phyloP scores from a whole-genome alignment of 257 asterid species.

The Euphrasia confusa region DNA sequence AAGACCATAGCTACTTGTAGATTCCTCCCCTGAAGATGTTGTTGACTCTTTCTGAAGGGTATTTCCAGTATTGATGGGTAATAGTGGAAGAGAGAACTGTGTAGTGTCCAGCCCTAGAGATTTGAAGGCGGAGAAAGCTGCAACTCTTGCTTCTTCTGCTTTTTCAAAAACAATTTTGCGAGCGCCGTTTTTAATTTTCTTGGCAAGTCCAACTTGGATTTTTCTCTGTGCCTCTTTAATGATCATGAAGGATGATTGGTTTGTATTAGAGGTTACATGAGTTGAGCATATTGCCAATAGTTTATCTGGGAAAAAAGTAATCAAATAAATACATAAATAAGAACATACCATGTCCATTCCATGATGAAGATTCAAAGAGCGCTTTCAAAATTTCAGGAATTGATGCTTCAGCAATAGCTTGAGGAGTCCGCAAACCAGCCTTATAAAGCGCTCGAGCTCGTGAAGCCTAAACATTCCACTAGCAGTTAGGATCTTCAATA shows the following conservation, averaged over 20 bases:
- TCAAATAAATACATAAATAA: background rate
- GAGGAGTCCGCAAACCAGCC: conserved; percentile 94
- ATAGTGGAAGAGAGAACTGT: conserved; percentile 51
- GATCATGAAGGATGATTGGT: conserved; percentile 21
- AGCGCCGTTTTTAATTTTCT: conserved; percentile 93
- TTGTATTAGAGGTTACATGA: conserved; percentile 20
- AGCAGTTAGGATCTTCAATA: conserved; percentile 27
- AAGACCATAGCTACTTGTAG: conserved; percentile 52
- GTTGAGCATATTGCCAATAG: conserved; percentile 1
- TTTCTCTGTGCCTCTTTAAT: conserved; percentile 59
- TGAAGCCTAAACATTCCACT: conserved; percentile 60
- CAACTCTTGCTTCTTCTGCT: conserved; percentile 97
- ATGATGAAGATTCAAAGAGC: conserved; percentile 81
- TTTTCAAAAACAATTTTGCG: conserved; percentile 88
- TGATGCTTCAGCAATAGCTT: conserved; percentile 93
- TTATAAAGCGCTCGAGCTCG: conserved; percentile 97
- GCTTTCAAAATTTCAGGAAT: conserved; percentile 84
- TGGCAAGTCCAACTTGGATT: conserved; percentile 79
- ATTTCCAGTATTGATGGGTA: conserved; percentile 37
- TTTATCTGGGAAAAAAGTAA: background rate
- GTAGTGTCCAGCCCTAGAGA: conserved; percentile 82
- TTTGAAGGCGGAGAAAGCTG: conserved; percentile 91
- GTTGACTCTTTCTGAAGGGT: conserved; percentile 41
- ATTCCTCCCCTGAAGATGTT: conserved; percentile 64
- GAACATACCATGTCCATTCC: conserved; percentile 62